Evolutionary conservation across 2,329 filamentous ascomycete genomes (phyloP).

Genomic region (Ophiocordyceps camponoti-leonardi): DNA sequence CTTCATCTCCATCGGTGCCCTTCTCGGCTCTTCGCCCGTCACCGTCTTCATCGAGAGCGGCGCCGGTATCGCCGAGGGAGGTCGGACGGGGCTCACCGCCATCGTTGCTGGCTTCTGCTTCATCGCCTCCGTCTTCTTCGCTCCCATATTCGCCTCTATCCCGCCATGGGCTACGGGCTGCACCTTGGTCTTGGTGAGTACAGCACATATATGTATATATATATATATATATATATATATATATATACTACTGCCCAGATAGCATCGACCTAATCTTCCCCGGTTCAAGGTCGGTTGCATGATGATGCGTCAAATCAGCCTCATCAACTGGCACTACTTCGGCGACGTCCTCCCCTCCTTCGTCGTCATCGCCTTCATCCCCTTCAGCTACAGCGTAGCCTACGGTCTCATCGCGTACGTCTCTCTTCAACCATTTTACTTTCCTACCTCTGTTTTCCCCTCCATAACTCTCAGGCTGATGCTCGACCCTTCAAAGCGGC

Average conservation of each 20-base stretch:
- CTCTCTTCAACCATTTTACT: neutral
- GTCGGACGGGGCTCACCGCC: slow-evolving; percentile 68
- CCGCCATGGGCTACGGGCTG: slow-evolving; percentile 81
- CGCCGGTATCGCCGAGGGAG: slow-evolving; percentile 76
- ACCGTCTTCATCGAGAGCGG: slow-evolving; percentile 83
- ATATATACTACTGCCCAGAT: too few relatives aligned
- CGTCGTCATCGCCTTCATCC: slow-evolving; percentile 58
- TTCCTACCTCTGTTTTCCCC: too few relatives aligned
- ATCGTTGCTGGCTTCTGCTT: slow-evolving; percentile 68
- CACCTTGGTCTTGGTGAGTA: slow-evolving; percentile 52
- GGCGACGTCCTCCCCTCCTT: slow-evolving; percentile 76
- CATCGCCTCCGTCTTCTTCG: slow-evolving; percentile 77
- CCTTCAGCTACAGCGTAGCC: slow-evolving; percentile 63
- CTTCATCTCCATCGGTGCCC: slow-evolving; percentile 58
- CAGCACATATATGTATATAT: too few relatives aligned
- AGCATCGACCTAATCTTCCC: too few relatives aligned
- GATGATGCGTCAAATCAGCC: slow-evolving; percentile 62
- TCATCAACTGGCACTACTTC: slow-evolving; percentile 81
- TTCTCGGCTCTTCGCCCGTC: slow-evolving; percentile 65
- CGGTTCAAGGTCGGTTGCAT: slow-evolving; percentile 62
- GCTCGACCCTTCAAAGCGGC: slow-evolving; percentile 41
- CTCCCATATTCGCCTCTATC: slow-evolving; percentile 78
- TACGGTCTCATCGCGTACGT: slow-evolving; percentile 55
- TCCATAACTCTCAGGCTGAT: too few relatives aligned
- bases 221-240: too few relatives aligned